A percentile compares a stretch with the other conserved stretches of the same genome.
These are phyloP conservation scores for Pneumocystis jirovecii DNA, from an alignment of 1,139 yeast species.

Conservation along the genomic window DNA sequence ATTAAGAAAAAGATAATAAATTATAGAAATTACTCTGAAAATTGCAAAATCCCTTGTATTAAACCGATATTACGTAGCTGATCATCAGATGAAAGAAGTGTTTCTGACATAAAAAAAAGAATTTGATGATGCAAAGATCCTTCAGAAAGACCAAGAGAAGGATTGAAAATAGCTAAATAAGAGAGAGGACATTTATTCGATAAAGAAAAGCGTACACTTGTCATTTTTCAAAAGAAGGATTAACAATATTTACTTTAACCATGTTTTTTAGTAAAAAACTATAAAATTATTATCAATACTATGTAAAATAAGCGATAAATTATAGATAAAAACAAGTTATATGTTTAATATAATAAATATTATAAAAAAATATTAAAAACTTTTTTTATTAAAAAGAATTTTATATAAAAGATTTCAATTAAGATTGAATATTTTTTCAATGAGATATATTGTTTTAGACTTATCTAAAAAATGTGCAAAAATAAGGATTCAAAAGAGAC, in stretches of 20 bases:
- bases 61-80: constrained; percentile 17
- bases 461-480: background rate
- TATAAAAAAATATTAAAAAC: background rate
- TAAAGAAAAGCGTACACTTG: background rate
- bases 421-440: background rate
- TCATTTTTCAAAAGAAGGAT: background rate
- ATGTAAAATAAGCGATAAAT: background rate
- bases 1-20: background rate
- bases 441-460: background rate
- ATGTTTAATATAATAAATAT: background rate
- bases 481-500: background rate
- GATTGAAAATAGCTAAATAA: constrained; percentile 18
- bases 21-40: constrained; percentile 12
- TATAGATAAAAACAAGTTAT: background rate
- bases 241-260: background rate
- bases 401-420: background rate
- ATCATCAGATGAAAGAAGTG: constrained; percentile 13
- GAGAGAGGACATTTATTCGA: constrained; percentile 11
- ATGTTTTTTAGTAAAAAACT: background rate
- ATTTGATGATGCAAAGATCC: constrained; percentile 16
- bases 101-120: constrained; percentile 16
- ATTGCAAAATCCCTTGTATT: constrained; percentile 17
- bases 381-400: background rate
- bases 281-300: too few species aligned
- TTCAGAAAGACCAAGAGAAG: constrained; percentile 16